Evolutionary conservation across 2,329 filamentous ascomycete genomes (phyloP), one percentile per base, ranked within the genome.

Genomic region (Monilinia fructicola): DNA sequence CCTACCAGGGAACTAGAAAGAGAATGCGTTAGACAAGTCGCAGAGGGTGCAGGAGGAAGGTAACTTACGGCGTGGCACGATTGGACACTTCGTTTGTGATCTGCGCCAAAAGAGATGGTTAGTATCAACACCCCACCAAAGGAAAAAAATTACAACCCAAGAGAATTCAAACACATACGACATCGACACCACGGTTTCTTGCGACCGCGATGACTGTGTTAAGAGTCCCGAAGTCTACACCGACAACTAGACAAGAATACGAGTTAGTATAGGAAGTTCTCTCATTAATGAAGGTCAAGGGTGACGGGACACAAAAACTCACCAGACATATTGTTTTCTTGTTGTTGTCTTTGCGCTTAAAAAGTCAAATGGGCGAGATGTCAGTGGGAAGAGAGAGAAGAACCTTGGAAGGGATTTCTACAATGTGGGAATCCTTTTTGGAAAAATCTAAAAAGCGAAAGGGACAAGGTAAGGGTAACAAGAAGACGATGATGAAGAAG

Each of bases 61-160:
- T 31, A 66, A 89, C 93, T 85, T 91, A 97, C 92, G 95, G 95
- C 75, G 95, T 99, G 69, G 92, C 89, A 81, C 95, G 90, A 86
- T 99, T 98, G 73, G 95, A 99, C 75, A 98, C 95, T 82, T 99
- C 95, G 85, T 99, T 99, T 83, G 92, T 90, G 79, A 99, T 96
- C 93, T 97, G 76, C 67, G 74, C 64, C 64, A 67, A n/a, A 46
- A 18, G 18, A 18, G 28, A 59, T 6, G 53, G 74, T 80, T 40
- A 65, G 63, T 14, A 54, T 64, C 73, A 79, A 59, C 42, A 42
- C 44, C 67, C 26, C 63, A 72, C 64, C 26, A 67, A 59, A 62
- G n/a, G 18, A 4, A 56, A 52, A 66, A 46, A 53, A 44, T 63
- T 28, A 26, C 10, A 35, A 23, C 10, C 14, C 23, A 38, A 48